Conservation (phyloP, 1,284 basidiomycete species). For the Ceratorhiza oryzae-sativae region DNA sequence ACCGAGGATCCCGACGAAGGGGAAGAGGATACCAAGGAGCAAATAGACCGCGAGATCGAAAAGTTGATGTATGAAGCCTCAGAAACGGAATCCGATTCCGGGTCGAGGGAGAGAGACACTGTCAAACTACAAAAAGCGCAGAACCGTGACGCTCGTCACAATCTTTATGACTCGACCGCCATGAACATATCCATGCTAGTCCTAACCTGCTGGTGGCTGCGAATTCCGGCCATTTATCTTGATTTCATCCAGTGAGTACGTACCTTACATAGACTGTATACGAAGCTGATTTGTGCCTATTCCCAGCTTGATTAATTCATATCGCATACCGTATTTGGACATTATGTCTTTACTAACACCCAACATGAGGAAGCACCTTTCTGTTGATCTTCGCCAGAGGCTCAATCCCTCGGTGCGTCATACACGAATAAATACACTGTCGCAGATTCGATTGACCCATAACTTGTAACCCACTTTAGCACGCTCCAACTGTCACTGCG, state of each 20-base stretch:
- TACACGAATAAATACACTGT: no score
- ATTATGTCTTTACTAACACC: slow-evolving; percentile 69
- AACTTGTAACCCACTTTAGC: slow-evolving; percentile 52
- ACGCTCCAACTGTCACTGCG: slow-evolving; percentile 63
- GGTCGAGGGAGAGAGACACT: slow-evolving; percentile 35
- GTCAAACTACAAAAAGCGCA: slow-evolving; percentile 41
- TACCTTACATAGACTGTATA: slow-evolving; percentile 10
- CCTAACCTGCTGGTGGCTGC: slow-evolving; percentile 77
- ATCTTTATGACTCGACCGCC: slow-evolving; percentile 59
- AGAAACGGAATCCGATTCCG: slow-evolving; percentile 33
- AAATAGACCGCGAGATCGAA: slow-evolving; percentile 37
- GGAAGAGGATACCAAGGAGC: slow-evolving; percentile 50
- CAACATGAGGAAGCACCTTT: slow-evolving; percentile 71
- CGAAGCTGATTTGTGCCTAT: slow-evolving; percentile 38
- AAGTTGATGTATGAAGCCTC: slow-evolving; percentile 40
- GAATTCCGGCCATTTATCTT: slow-evolving; percentile 75
- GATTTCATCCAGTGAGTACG: slow-evolving; percentile 72
- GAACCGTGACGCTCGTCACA: slow-evolving; percentile 24
- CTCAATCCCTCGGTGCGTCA: slow-evolving; percentile 69
- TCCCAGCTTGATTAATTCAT: slow-evolving; percentile 70
- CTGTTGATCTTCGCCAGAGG: slow-evolving; percentile 67
- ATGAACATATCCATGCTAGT: slow-evolving; percentile 72
- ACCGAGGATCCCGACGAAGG: slow-evolving; percentile 56
- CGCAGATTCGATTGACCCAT: background rate
- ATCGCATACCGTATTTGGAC: slow-evolving; percentile 84